A percentile compares a stretch with the other conserved stretches of the same genome.
Conservation (phyloP, 805 yeast species). For the Lipomyces orientalis region DNA sequence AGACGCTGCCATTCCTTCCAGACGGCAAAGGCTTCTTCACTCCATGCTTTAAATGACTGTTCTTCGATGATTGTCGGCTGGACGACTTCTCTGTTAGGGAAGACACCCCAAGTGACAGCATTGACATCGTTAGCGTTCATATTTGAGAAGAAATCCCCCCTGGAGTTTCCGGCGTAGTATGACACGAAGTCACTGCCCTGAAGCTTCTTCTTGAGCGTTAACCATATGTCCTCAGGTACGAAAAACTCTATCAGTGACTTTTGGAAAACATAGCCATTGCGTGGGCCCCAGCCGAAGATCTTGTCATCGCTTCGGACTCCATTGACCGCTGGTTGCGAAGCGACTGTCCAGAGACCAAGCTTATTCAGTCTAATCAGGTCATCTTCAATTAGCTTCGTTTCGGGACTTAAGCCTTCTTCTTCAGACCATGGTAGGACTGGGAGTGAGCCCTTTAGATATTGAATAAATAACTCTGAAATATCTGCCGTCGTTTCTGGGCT, state of each 20-base stretch:
- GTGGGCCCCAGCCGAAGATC: slow-evolving; percentile 97
- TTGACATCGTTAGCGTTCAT: slow-evolving; percentile 50
- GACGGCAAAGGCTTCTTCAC: slow-evolving; percentile 89
- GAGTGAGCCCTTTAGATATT: slow-evolving; percentile 74
- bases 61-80: slow-evolving; percentile 92
- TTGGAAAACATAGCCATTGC: slow-evolving; percentile 85
- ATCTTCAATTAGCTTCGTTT: slow-evolving; percentile 91
- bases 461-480: slow-evolving; percentile 64
- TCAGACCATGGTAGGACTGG: slow-evolving; percentile 91
- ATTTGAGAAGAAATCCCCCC: slow-evolving; percentile 65
- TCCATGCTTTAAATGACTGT: slow-evolving; percentile 94
- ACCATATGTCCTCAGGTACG: slow-evolving; percentile 76
- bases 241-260: slow-evolving; percentile 93
- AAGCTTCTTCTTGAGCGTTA: slow-evolving; percentile 59
- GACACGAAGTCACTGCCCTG: slow-evolving; percentile 58
- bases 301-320: slow-evolving; percentile 79
- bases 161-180: slow-evolving; percentile 73
- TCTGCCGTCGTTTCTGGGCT: slow-evolving; percentile 66
- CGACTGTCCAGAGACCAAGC: slow-evolving; percentile 74
- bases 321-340: slow-evolving; percentile 95
- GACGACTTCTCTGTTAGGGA: slow-evolving; percentile 85
- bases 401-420: slow-evolving; percentile 74
- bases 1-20: slow-evolving; percentile 92
- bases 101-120: slow-evolving; percentile 98
- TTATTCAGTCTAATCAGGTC: slow-evolving; percentile 80